phyloP scores from a whole-genome alignment of 768 basidiomycete genomes.

The Phanerochaete carnosa region DNA sequence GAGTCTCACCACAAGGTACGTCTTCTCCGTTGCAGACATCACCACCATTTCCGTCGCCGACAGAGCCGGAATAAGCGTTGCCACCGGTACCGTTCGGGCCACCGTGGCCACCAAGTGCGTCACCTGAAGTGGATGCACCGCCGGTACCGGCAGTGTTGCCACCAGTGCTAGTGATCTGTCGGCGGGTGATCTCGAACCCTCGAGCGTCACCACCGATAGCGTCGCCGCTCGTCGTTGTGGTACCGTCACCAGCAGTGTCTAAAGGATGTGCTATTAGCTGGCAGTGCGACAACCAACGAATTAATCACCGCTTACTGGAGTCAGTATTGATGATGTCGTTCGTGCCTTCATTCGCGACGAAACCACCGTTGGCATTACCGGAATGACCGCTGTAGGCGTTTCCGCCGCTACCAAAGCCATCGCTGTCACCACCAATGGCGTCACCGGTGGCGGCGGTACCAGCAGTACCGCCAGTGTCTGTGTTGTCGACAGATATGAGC shows the following conservation, averaged over 20 bases:
- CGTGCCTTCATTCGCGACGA: constrained; percentile 11
- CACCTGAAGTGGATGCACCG: constrained; percentile 12
- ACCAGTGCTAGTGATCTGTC: constrained; percentile 11
- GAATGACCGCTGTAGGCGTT: constrained; percentile 12
- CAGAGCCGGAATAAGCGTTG: constrained; percentile 13
- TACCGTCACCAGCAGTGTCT: constrained; percentile 12
- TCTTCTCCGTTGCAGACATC: constrained; percentile 9
- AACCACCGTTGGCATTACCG: constrained; percentile 11
- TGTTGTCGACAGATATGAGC: not conserved
- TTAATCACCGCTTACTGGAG: constrained; percentile 1
- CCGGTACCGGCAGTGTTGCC: constrained; percentile 13
- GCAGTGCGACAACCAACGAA: not conserved
- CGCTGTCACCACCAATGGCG: constrained; percentile 13
- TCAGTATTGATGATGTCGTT: constrained; percentile 11
- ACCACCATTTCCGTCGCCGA: constrained; percentile 13
- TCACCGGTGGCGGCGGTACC: constrained; percentile 10
- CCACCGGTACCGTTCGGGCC: constrained; percentile 10
- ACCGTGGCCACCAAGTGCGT: constrained; percentile 13
- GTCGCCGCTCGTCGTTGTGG: constrained; percentile 13
- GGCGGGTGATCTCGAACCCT: not conserved
- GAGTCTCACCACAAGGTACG: not conserved
- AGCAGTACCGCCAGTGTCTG: constrained; percentile 12
- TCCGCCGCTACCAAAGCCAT: constrained; percentile 9
- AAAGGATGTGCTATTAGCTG: not conserved
- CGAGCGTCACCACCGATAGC: constrained; percentile 13